Evolutionary conservation across 169 alveolate species (phyloP).

Genomic region (Cytauxzoon felis): DNA sequence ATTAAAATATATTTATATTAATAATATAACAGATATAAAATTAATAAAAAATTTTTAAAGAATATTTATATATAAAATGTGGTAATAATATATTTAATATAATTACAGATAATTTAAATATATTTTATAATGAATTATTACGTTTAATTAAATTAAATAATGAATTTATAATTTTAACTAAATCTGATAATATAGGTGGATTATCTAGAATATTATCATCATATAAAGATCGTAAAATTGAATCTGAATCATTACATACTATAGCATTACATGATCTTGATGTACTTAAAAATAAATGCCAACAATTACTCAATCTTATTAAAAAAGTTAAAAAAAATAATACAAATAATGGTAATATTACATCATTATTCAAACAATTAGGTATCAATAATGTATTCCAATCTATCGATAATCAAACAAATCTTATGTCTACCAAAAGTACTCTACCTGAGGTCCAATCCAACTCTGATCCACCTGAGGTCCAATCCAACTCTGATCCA

Average conservation of each 20-base stretch:
- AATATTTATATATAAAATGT: conserved; percentile 11
- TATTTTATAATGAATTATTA: conserved; percentile 11
- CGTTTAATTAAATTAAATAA: conserved; percentile 17
- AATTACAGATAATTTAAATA: conserved; percentile 9
- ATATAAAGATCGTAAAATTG: conserved; percentile 28
- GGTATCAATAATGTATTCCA: background rate
- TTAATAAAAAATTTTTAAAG: conserved; percentile 2
- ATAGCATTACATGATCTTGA: conserved; percentile 24
- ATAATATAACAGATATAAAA: conserved; percentile 9
- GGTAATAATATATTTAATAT: conserved; percentile 9
- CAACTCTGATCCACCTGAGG: background rate
- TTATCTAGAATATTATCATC: conserved; percentile 18
- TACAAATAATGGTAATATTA: background rate
- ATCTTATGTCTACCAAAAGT: too few relatives aligned
- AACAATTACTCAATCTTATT: background rate
- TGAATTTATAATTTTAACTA: background rate
- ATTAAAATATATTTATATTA: conserved; percentile 1
- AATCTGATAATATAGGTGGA: conserved; percentile 23
- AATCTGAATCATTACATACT: background rate
- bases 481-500: too few relatives aligned
- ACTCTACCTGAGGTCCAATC: too few relatives aligned
- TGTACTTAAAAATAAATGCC: conserved; percentile 19
- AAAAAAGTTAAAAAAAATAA: background rate
- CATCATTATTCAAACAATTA: background rate
- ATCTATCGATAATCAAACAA: too few relatives aligned